phyloP scores from a whole-genome alignment of 805 yeast species.

The Teunomyces kruisii region DNA sequence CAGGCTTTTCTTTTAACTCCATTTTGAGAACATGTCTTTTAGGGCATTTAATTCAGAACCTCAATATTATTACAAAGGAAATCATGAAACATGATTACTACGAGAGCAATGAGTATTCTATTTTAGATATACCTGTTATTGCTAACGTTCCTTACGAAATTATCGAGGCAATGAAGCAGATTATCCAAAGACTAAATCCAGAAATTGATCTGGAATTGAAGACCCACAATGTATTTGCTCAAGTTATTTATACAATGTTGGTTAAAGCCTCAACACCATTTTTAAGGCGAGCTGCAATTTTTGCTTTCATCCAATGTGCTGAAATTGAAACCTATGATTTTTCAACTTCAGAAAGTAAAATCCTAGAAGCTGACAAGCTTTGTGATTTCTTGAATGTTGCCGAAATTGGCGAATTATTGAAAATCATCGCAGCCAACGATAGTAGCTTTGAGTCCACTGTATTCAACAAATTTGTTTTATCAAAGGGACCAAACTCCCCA shows the following conservation, averaged over 20 bases:
- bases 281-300: slow-evolving; percentile 60
- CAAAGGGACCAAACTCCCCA: slow-evolving; percentile 7
- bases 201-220: slow-evolving; percentile 10
- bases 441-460: slow-evolving; percentile 23
- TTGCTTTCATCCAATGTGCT: slow-evolving; percentile 54
- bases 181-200: slow-evolving; percentile 24
- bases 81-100: slow-evolving; percentile 28
- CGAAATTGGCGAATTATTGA: slow-evolving; percentile 19
- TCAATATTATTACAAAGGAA: slow-evolving; percentile 24
- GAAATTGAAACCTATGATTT: slow-evolving; percentile 30
- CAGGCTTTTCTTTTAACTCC: slow-evolving; percentile 46
- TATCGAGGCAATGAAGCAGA: slow-evolving; percentile 18
- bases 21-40: slow-evolving; percentile 50
- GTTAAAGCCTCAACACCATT: slow-evolving; percentile 62
- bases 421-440: neutral
- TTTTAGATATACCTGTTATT: slow-evolving; percentile 39
- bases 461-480: slow-evolving; percentile 21
- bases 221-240: slow-evolving; percentile 29
- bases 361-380: slow-evolving; percentile 55
- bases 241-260: slow-evolving; percentile 51
- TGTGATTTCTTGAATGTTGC: slow-evolving; percentile 52
- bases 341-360: slow-evolving; percentile 14
- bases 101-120: slow-evolving; percentile 19
- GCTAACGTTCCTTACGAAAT: slow-evolving; percentile 19
- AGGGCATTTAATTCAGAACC: slow-evolving; percentile 52